Evolutionary conservation across 2,329 filamentous ascomycete species (phyloP), one percentile per base, ranked within the genome.

Genomic region (Cladosporium halotolerans): DNA sequence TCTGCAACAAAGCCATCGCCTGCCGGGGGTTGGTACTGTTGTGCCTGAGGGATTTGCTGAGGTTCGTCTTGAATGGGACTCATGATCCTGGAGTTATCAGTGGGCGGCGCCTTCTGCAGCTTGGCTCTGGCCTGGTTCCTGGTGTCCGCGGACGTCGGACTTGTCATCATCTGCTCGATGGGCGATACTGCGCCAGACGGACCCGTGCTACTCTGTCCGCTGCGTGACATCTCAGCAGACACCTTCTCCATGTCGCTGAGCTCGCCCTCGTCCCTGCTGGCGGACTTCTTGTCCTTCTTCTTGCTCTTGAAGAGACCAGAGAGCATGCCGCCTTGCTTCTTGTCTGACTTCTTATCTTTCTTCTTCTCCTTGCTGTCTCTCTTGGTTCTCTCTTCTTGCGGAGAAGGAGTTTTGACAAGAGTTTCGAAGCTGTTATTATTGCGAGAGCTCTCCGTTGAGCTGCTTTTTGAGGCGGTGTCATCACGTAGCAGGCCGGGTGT

Each of bases 401-500:
- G 76, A 2, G 81, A 77, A 33, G 80, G 73, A 19, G 81, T 79
- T 72, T 87, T 90, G 54, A 89, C 86, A 48, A 88, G 77, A 54
- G 83, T 84, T 58, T 96, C 90, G 43, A 95, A 75, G 66, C 88
- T 92, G 68, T 80, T 82, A 11, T 58, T 65, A 13, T 58, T 65
- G n/a, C 66, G 55, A 67, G 63, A 62, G 76, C 83, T 77, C 55
- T 76, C 72, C 31, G 66, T 67, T 61, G 45, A 70, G 62, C 55
- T 68, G 63, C 59, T 66, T 44, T 57, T 57, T 31, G 56, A 62
- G 33, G 4, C 69, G 65, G 75, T 74, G 59, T 96, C 91, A 60
- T 97, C 92, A 40, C 92, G 84, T 39, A 97, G 75, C 50, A 99
- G 73, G 62, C 95, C 95, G 1, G 93, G 93, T 3, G 93, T 99